These are phyloP conservation scores for Cadophora malorum DNA, from an alignment of 2,329 filamentous ascomycete genomes.

Conservation along the genomic window DNA sequence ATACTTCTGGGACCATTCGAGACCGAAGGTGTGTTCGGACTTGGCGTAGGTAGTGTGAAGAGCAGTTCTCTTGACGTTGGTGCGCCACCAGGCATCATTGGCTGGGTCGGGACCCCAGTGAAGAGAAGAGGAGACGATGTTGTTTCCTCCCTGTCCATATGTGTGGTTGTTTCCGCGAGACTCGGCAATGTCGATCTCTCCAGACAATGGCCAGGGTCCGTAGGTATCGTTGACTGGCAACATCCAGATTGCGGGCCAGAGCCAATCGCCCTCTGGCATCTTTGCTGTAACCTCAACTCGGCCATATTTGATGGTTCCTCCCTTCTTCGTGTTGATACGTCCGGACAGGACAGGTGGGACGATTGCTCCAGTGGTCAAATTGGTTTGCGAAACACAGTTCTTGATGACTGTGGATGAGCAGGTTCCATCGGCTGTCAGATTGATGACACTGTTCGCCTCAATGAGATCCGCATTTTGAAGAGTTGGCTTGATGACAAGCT, in stretches of 20 bases:
- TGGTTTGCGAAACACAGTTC: slow-evolving; percentile 74
- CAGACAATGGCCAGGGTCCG: slow-evolving; percentile 78
- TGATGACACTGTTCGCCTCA: slow-evolving; percentile 68
- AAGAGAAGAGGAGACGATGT: slow-evolving; percentile 78
- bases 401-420: slow-evolving; percentile 68
- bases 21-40: slow-evolving; percentile 76
- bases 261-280: slow-evolving; percentile 80
- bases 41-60: slow-evolving; percentile 76
- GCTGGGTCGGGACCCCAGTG: slow-evolving; percentile 79
- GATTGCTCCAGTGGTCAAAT: slow-evolving; percentile 77
- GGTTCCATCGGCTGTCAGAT: slow-evolving; percentile 68
- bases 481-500: slow-evolving; percentile 78
- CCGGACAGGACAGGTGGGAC: slow-evolving; percentile 80
- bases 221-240: slow-evolving; percentile 76
- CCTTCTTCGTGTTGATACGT: slow-evolving; percentile 76
- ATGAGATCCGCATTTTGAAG: slow-evolving; percentile 73
- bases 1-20: slow-evolving; percentile 90
- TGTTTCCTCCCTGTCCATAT: slow-evolving; percentile 78
- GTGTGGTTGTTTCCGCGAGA: slow-evolving; percentile 83
- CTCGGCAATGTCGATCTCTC: slow-evolving; percentile 85
- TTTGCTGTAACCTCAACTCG: slow-evolving; percentile 81
- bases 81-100: slow-evolving; percentile 84
- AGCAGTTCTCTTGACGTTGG: slow-evolving; percentile 77
- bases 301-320: slow-evolving; percentile 77
- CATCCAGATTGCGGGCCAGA: slow-evolving; percentile 95